phyloP scores from a whole-genome alignment of 176 grass and related monocot species.

The Lolium perenne region DNA sequence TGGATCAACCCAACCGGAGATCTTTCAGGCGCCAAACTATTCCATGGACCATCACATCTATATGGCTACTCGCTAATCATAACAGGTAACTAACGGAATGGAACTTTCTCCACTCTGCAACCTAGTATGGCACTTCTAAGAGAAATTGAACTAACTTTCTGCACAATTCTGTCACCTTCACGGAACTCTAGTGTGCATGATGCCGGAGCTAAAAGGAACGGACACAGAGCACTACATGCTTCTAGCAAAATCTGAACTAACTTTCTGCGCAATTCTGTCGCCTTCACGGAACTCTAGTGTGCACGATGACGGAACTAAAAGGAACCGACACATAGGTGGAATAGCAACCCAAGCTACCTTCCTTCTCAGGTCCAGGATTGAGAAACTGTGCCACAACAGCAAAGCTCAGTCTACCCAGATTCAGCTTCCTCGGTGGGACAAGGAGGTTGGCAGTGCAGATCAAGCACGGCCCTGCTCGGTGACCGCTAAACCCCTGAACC shows the following conservation, averaged over 20 bases:
- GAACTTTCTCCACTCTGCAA: slow-evolving; percentile 25
- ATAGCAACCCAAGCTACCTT: not conserved
- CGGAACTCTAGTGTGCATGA: not conserved
- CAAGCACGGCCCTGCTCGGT: slow-evolving; percentile 5
- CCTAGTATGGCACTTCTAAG: not conserved
- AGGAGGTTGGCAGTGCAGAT: not conserved
- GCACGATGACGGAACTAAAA: not conserved
- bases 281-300: not conserved
- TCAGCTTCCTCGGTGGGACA: not conserved
- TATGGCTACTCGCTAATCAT: not conserved
- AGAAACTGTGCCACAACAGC: not conserved
- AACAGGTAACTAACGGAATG: slow-evolving; percentile 1
- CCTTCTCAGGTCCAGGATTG: not conserved
- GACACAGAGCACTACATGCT: not conserved
- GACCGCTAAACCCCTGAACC: slow-evolving; percentile 6
- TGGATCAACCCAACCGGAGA: not conserved
- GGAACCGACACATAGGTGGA: not conserved
- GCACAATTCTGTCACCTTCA: slow-evolving; percentile 8
- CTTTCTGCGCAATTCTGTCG: slow-evolving; percentile 6
- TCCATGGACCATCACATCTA: slow-evolving; percentile 28
- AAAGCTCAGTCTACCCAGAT: slow-evolving; percentile 3
- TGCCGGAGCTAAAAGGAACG: not conserved
- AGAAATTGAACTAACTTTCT: not conserved
- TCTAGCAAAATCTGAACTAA: not conserved
- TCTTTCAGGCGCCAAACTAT: not conserved